These are phyloP conservation scores for Scheffersomyces coipomensis DNA, from an alignment of 805 yeast species.

Conservation along the genomic window DNA sequence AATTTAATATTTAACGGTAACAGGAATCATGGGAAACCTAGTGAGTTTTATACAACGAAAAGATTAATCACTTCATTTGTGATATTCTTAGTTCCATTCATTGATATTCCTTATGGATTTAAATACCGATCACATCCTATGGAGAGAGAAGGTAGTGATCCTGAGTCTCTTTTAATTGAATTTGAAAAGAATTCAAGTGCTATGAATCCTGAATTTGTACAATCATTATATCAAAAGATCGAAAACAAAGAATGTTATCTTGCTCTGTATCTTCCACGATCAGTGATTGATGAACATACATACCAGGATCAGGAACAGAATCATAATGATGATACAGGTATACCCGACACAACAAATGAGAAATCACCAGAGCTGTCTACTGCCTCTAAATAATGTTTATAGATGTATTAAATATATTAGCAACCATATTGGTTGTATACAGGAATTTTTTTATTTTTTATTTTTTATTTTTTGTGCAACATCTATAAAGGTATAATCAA, in stretches of 20 bases:
- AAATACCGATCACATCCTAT: neutral
- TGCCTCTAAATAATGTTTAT: neutral
- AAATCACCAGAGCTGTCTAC: neutral
- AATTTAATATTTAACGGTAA: slow-evolving; percentile 29
- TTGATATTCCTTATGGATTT: slow-evolving; percentile 14
- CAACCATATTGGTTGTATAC: too few species aligned
- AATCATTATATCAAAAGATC: slow-evolving; percentile 12
- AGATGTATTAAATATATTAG: neutral
- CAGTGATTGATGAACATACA: neutral
- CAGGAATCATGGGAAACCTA: slow-evolving; percentile 14
- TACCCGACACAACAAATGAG: neutral
- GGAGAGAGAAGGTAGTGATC: neutral
- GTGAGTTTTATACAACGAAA: slow-evolving; percentile 6
- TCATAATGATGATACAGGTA: neutral
- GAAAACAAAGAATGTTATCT: slow-evolving; percentile 11
- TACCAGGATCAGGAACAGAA: neutral
- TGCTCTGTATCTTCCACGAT: slow-evolving; percentile 12
- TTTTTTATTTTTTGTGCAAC: neutral
- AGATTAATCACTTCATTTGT: slow-evolving; percentile 13
- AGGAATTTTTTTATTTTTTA: too few species aligned
- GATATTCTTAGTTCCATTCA: slow-evolving; percentile 18
- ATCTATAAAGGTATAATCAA: slow-evolving; percentile 1
- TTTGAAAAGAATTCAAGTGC: slow-evolving; percentile 8
- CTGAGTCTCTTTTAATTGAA: neutral
- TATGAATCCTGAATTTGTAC: slow-evolving; percentile 10